A percentile compares a stretch with the other conserved stretches of the same genome.
phyloP scores from a whole-genome alignment of 805 yeast species.

The Lipomyces mesembrius region DNA sequence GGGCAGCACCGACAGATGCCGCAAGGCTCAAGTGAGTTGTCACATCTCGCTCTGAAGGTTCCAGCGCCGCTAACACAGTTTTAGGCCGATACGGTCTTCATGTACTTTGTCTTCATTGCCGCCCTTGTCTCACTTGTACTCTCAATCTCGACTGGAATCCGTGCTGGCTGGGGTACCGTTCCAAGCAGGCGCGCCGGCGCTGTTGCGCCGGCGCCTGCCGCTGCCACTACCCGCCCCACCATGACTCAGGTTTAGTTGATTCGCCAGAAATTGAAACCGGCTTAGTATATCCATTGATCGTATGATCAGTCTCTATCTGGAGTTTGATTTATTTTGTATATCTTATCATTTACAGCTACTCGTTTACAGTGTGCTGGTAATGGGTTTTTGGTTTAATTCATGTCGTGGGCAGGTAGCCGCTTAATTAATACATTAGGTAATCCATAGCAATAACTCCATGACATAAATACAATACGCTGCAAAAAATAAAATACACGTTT shows the following conservation, averaged over 20 bases:
- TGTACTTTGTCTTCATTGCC: slow-evolving; percentile 80
- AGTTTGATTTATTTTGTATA: background rate
- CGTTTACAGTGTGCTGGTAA: background rate
- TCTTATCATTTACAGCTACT: background rate
- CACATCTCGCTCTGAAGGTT: slow-evolving; percentile 73
- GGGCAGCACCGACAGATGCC: slow-evolving; percentile 84
- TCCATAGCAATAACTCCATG: background rate
- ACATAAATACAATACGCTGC: background rate
- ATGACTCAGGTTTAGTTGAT: background rate
- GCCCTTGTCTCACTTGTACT: slow-evolving; percentile 67
- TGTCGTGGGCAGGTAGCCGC: background rate
- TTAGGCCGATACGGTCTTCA: slow-evolving; percentile 70
- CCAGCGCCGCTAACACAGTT: slow-evolving; percentile 40
- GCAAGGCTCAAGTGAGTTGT: slow-evolving; percentile 72
- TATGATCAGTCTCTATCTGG: background rate
- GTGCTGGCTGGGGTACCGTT: slow-evolving; percentile 33
- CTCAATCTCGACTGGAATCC: slow-evolving; percentile 55
- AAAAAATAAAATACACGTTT: background rate
- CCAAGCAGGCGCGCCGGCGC: background rate
- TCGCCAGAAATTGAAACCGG: background rate
- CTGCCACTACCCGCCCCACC: background rate
- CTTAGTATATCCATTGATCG: background rate
- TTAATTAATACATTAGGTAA: background rate
- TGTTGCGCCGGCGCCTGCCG: background rate
- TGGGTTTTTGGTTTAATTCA: background rate